Evolutionary conservation across 2,329 filamentous ascomycete species (phyloP).

Genomic region (Penicillium rolfsii): DNA sequence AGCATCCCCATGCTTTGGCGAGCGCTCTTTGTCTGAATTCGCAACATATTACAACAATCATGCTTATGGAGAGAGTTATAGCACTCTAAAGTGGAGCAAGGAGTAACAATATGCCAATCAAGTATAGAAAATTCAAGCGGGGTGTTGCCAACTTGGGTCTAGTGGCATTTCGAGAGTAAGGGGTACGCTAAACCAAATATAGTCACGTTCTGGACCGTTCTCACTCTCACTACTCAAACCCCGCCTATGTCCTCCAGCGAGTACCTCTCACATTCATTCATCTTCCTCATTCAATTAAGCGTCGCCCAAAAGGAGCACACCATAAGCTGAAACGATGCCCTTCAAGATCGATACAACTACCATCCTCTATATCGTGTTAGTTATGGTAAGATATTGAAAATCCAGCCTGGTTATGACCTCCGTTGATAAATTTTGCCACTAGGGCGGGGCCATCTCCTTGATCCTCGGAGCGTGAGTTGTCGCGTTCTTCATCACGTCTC

Average conservation of each 20-base stretch:
- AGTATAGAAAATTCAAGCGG: too few relatives aligned
- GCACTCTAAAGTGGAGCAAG: too few relatives aligned
- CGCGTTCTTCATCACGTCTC: background rate
- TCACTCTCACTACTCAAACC: too few relatives aligned
- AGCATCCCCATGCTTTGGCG: too few relatives aligned
- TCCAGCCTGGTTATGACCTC: conserved; percentile 5
- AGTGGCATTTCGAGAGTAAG: too few relatives aligned
- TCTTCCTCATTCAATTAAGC: background rate
- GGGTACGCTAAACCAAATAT: too few relatives aligned
- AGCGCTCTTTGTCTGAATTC: too few relatives aligned
- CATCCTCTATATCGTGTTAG: conserved; percentile 1
- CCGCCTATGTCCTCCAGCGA: background rate
- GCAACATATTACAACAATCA: too few relatives aligned
- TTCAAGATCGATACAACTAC: conserved; percentile 3
- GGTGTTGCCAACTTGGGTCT: too few relatives aligned
- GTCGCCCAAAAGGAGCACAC: background rate
- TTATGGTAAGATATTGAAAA: conserved; percentile 7
- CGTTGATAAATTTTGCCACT: background rate
- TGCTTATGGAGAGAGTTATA: too few relatives aligned
- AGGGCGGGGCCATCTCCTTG: conserved; percentile 13
- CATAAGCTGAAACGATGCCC: background rate
- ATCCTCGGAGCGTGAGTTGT: conserved; percentile 28
- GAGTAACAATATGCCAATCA: too few relatives aligned
- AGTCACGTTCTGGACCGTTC: too few relatives aligned
- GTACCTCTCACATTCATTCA: background rate